These are phyloP conservation scores for Solanum appendiculatum DNA, from an alignment of 257 asterid species.

Conservation along the genomic window DNA sequence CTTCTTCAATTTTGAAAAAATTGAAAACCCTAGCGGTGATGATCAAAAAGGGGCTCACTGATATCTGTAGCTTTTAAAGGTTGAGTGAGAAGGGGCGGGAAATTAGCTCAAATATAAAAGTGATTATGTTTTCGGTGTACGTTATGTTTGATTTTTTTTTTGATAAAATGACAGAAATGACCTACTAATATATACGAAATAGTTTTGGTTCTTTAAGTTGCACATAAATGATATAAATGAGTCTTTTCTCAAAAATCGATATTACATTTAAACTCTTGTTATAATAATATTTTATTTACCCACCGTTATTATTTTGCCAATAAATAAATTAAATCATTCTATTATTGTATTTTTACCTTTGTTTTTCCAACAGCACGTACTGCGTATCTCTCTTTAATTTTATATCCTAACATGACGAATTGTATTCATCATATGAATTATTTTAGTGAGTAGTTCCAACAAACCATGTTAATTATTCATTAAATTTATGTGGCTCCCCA, in stretches of 20 bases:
- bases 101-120: conserved; percentile 19
- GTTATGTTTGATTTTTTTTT: conserved; percentile 3
- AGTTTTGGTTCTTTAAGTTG: background rate
- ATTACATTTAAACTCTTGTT: background rate
- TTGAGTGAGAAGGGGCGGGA: conserved; percentile 28
- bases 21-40: conserved; percentile 18
- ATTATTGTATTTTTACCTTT: background rate
- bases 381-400: background rate
- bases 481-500: background rate
- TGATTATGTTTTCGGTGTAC: background rate
- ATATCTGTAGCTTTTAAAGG: background rate
- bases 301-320: background rate
- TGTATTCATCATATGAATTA: background rate
- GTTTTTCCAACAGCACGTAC: background rate
- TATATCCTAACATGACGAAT: background rate
- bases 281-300: background rate
- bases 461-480: background rate
- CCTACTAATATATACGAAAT: too few species aligned
- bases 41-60: background rate
- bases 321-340: too few species aligned
- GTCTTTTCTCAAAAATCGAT: too few species aligned
- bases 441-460: background rate
- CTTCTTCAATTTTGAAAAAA: conserved; percentile 2
- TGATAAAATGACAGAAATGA: background rate
- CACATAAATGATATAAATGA: too few species aligned